phyloP scores from a whole-genome alignment of 306 rosid genomes.

The Dalbergia oliveri region DNA sequence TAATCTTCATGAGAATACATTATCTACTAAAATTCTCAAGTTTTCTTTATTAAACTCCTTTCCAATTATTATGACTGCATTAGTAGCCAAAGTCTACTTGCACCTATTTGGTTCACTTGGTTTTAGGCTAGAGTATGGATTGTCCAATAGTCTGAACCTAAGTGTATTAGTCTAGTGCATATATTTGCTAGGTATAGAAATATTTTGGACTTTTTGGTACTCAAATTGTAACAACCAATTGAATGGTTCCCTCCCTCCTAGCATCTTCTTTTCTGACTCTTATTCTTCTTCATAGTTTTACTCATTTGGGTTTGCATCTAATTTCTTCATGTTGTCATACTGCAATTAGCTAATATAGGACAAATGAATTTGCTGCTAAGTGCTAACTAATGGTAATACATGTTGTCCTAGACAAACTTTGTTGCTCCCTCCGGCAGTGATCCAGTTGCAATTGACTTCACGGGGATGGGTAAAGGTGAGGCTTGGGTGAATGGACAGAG shows the following conservation, averaged over 20 bases:
- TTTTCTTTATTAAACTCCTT: not conserved
- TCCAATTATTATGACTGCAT: not conserved
- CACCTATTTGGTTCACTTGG: conserved; percentile 19
- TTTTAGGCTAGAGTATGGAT: not conserved
- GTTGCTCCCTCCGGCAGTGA: conserved; percentile 73
- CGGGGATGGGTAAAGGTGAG: conserved; percentile 96
- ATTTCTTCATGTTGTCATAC: not conserved
- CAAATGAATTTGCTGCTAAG: not conserved
- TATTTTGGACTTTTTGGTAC: not conserved
- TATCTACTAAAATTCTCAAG: not conserved
- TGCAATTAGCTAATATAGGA: not conserved
- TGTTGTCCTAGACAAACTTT: conserved; percentile 34
- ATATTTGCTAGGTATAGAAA: not conserved
- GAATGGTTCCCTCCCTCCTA: not conserved
- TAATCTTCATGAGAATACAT: conserved; percentile 37
- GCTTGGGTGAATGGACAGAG: conserved; percentile 99
- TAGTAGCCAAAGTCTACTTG: conserved; percentile 16
- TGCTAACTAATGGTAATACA: not conserved
- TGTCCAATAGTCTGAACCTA: not conserved
- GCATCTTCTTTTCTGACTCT: not conserved
- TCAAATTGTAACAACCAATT: not conserved
- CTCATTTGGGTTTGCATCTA: conserved; percentile 8
- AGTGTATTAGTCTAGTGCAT: not conserved
- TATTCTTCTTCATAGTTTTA: not conserved
- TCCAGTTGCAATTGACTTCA: conserved; percentile 91